phyloP scores from a whole-genome alignment of 495 filamentous ascomycete genomes.

The Poronia punctata region DNA sequence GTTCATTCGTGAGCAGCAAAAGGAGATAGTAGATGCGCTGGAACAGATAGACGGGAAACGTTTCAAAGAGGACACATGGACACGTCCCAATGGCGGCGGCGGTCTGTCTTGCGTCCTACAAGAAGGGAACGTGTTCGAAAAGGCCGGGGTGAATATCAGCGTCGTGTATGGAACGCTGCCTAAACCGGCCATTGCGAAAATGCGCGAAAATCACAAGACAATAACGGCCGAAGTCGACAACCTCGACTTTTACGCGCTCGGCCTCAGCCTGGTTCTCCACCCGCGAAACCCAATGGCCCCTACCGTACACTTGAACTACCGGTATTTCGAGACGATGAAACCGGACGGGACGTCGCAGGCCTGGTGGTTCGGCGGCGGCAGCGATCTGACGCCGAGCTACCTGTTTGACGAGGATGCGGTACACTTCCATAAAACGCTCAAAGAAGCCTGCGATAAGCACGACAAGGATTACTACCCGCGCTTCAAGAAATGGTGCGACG shows the following conservation, averaged over 20 bases:
- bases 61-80: conserved; percentile 82
- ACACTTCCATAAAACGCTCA: conserved; percentile 91
- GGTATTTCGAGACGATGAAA: conserved; percentile 94
- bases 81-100: conserved; percentile 68
- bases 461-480: conserved; percentile 86
- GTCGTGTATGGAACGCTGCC: conserved; percentile 92
- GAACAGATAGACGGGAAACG: conserved; percentile 73
- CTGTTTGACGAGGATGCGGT: conserved; percentile 95
- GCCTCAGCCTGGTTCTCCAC: conserved; percentile 86
- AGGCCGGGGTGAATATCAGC: conserved; percentile 91
- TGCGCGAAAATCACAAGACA: conserved; percentile 93
- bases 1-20: conserved; percentile 87
- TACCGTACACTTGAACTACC: conserved; percentile 96
- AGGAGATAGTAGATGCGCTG: conserved; percentile 73
- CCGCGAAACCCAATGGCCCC: conserved; percentile 94
- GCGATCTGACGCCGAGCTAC: conserved; percentile 88
- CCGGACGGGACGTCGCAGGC: conserved; percentile 62
- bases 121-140: conserved; percentile 95
- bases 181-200: conserved; percentile 79
- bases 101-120: conserved; percentile 93
- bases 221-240: conserved; percentile 57
- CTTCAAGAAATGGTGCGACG: conserved; percentile 98
- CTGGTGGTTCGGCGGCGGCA: conserved; percentile 98
- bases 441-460: conserved; percentile 88
- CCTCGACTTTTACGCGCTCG: conserved; percentile 92